Evolutionary conservation across 73 alveolate genomes (phyloP).

Genomic region (Paramecium tetraurelia): DNA sequence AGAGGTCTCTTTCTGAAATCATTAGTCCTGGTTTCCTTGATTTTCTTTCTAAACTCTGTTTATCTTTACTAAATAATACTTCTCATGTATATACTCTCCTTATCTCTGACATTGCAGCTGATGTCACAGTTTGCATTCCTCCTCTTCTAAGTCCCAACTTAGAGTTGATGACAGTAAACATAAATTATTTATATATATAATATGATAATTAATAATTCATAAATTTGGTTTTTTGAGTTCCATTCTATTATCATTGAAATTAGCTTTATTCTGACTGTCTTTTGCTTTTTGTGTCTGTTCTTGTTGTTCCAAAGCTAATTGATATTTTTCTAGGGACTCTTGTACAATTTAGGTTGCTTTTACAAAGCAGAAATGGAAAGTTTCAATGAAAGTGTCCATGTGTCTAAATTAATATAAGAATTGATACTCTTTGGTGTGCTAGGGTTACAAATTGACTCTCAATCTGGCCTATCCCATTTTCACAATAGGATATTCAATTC

Average conservation of each 20-base stretch:
- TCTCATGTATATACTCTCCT: background rate
- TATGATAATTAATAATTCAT: background rate
- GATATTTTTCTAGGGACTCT: slow-evolving; percentile 40
- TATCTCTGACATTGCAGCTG: background rate
- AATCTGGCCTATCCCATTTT: slow-evolving; percentile 53
- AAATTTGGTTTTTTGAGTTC: slow-evolving; percentile 30
- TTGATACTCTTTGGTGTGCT: slow-evolving; percentile 47
- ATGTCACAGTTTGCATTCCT: background rate
- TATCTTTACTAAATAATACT: background rate
- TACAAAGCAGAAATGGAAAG: slow-evolving; percentile 25
- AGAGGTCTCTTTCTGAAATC: slow-evolving; percentile 10
- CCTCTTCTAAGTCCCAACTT: slow-evolving; percentile 19
- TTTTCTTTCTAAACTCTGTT: background rate
- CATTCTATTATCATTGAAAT: background rate
- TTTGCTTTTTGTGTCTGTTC: background rate
- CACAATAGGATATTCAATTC: slow-evolving; percentile 63
- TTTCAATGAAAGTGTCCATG: slow-evolving; percentile 55
- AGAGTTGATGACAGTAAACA: background rate
- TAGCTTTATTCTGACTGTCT: background rate
- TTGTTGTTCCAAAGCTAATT: slow-evolving; percentile 7
- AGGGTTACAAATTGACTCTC: slow-evolving; percentile 61
- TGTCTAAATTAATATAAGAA: background rate
- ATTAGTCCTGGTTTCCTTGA: background rate
- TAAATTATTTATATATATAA: background rate
- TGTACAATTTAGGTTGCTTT: slow-evolving; percentile 27